Base-by-base conservation (phyloP, 805 yeast species). In the Priceomyces melissophilus region DNA sequence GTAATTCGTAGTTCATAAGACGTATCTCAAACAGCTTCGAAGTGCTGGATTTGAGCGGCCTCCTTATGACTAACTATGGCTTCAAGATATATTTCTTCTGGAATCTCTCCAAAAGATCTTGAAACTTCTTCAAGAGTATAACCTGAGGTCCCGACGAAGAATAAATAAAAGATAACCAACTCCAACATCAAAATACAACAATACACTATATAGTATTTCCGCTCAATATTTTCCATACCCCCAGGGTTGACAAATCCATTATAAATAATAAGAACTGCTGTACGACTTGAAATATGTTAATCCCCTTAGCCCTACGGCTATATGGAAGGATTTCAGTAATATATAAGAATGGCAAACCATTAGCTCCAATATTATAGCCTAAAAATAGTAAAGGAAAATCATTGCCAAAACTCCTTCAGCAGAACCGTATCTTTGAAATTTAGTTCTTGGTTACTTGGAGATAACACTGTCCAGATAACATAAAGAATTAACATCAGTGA, bases 361-460 rank as follows among this genome's bases (percentile, higher is more conserved):
- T 60, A 26, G 53, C 43, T 20, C 63, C 64, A 23, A 55, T 44
- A 43, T 60, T 48, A 44, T 61, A 60, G 10, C 48, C 47, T n/a
- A n/a, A 11, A 53, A 36, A 41, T 61, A 58, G 47, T 50, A 61
- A 27, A 75, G 50, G 66, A 73, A 76, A 38, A 77, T 71, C 74
- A 76, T 70, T 6, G 76, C 76, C 51, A 68, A 63, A 17, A 73
- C 77, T 44, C 76, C 80, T 41, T 62, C 61, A 37, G 72, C 74
- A 67, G 54, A 3, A 57, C 14, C 45, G 69, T 69, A 42, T 73
- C 63, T 41, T 60, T 54, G 49, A 68, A 71, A 48, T 67, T 46
- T 32, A 67, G 55, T 50, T 72, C 53, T 46, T 65, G 71, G 54
- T 69, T 71, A 31, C 66, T 49, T 2, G 80, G 79, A 14, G 81